Evolutionary conservation across 169 alveolate species (phyloP), one percentile per base, ranked within the genome.

Genomic region (Babesia bigemina): DNA sequence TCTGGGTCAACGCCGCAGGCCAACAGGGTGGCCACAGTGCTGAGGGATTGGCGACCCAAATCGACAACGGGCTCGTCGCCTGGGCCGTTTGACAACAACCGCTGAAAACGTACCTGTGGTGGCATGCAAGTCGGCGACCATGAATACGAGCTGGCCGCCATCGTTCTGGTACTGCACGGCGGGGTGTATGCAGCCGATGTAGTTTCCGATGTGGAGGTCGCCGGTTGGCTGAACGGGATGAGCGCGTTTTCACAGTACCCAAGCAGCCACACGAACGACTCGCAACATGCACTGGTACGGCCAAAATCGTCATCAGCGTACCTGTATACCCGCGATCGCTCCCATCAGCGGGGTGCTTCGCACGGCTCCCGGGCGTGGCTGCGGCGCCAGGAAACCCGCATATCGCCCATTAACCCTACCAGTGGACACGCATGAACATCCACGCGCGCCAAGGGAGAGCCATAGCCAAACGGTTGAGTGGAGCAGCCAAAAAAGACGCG

Each of bases 81-180:
- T 73, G 72, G 0, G 21, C 29, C 24, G 1, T 4, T 0, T 16
- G 29, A 12, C n/a, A n/a, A 16, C 24, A 10, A 13, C 10, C 16
- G n/a, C 22, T 10, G 9, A 11, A 13, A 6, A 0, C 11, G 44
- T 28, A 73, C 89, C 85, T 22, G 89, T 69, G 17, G 63, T 62
- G 9, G 89, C 84, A 28, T 82, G 89, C 57, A 70, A 33, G 36
- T 82, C 85, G 29, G 89, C 89, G 21, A 82, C 42, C 89, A 82
- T 52, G 33, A 82, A 39, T 12, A 22, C 48, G 14, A 82, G 66
- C 19, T 72, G 75, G 33, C 56, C 69, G 33, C 63, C 39, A 9
- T 26, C 59, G n/a, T 42, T 14, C 44, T 82, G 89, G 60, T 71
- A 71, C 24, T 58, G 58, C 44, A 82, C 66, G 24, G 79, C 71